Conservation (phyloP, 1,139 yeast species). For the Neolecta irregularis region DNA sequence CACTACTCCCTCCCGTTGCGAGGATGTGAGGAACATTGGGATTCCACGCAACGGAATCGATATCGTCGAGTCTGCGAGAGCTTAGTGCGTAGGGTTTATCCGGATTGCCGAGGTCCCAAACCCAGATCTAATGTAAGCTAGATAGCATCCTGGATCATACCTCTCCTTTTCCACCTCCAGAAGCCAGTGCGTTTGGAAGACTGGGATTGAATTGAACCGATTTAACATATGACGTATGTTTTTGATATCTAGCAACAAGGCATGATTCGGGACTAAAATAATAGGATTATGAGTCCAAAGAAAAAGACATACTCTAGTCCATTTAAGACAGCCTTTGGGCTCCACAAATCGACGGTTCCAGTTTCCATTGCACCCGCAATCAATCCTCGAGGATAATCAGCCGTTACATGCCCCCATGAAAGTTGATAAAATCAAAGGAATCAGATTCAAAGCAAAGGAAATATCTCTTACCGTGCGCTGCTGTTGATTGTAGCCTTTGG, state of each 20-base stretch:
- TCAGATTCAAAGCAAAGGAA: neutral
- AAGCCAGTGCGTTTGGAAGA: conserved; percentile 57
- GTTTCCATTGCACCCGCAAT: conserved; percentile 85
- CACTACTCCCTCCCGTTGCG: conserved; percentile 75
- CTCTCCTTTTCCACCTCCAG: conserved; percentile 81
- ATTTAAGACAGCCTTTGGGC: conserved; percentile 27
- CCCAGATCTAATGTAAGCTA: conserved; percentile 18
- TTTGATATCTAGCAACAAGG: conserved; percentile 26
- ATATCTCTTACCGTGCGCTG: conserved; percentile 2
- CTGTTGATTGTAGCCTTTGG: neutral
- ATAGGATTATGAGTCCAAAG: neutral
- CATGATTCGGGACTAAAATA: neutral
- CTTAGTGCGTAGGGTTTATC: conserved; percentile 53
- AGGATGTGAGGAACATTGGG: conserved; percentile 64
- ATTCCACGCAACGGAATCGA: conserved; percentile 82
- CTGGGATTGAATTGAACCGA: conserved; percentile 64
- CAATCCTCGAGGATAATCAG: conserved; percentile 39
- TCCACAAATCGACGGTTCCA: conserved; percentile 70
- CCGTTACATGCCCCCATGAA: conserved; percentile 66
- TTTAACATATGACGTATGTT: conserved; percentile 59
- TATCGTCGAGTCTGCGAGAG: conserved; percentile 62
- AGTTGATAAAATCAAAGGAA: conserved; percentile 49
- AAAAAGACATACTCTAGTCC: conserved; percentile 26
- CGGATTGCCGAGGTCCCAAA: conserved; percentile 66
- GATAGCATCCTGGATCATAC: conserved; percentile 22